Percentiles rank a stretch among this genome's conserved stretches.
Evolutionary conservation across 1,284 basidiomycete genomes (phyloP).

Genomic region (Puccinia polysora): DNA sequence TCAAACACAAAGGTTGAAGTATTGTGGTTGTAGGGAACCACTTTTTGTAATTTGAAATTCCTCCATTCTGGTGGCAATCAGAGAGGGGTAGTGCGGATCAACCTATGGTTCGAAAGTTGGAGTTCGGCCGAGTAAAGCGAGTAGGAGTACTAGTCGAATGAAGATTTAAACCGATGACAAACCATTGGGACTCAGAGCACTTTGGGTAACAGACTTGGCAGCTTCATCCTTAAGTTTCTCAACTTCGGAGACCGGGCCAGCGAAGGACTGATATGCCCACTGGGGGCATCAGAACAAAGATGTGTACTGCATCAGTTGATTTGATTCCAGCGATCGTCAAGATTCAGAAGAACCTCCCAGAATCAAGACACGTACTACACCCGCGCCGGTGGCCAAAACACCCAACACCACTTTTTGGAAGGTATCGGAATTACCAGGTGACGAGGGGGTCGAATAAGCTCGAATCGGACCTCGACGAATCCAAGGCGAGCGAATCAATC

Average conservation of each 20-base stretch:
- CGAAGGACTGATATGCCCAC: neutral
- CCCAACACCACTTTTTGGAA: conserved; percentile 6
- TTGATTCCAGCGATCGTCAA: no score
- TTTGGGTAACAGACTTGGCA: neutral
- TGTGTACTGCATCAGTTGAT: no score
- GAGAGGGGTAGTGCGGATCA: no score
- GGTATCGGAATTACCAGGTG: neutral
- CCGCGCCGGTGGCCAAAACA: conserved; percentile 11
- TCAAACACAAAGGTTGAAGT: conserved; percentile 70
- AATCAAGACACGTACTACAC: neutral
- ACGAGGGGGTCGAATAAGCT: conserved; percentile 2
- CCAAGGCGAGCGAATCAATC: neutral
- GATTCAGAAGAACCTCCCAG: neutral
- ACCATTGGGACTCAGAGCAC: conserved; percentile 27
- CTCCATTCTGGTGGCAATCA: conserved; percentile 35
- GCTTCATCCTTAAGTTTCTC: neutral
- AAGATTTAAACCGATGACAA: no score
- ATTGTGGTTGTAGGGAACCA: conserved; percentile 43
- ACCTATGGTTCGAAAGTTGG: neutral
- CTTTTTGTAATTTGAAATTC: conserved; percentile 34
- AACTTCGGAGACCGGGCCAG: neutral
- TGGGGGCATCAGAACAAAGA: neutral
- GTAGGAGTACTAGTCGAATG: neutral
- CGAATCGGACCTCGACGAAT: neutral
- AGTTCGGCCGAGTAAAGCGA: neutral